Evolutionary conservation across 768 basidiomycete species (phyloP).

Genomic region (Pisolithus orientalis): DNA sequence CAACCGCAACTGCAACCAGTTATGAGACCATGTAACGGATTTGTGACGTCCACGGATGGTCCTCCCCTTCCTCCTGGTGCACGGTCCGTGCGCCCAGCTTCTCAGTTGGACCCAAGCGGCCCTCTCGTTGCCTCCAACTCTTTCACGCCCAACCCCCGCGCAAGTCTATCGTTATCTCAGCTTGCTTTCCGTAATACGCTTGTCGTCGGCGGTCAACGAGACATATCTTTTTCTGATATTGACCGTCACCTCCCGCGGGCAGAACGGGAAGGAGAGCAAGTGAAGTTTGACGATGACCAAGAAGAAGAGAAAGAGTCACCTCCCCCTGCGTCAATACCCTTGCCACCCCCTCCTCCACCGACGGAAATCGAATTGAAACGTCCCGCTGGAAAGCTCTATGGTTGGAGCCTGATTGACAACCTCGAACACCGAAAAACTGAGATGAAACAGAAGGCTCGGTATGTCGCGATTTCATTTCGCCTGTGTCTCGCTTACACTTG

Average conservation of each 20-base stretch:
- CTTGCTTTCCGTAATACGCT: slow-evolving; percentile 82
- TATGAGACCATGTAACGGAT: slow-evolving; percentile 44
- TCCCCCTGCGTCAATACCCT: slow-evolving; percentile 23
- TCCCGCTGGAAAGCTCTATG: slow-evolving; percentile 80
- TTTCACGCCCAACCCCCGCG: slow-evolving; percentile 73
- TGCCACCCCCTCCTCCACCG: slow-evolving; percentile 24
- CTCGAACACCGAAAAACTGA: slow-evolving; percentile 76
- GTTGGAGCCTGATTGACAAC: slow-evolving; percentile 86
- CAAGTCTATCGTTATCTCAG: slow-evolving; percentile 70
- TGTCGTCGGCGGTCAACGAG: slow-evolving; percentile 59
- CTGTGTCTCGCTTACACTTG: neutral
- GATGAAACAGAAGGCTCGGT: slow-evolving; percentile 84
- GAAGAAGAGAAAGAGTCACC: slow-evolving; percentile 32
- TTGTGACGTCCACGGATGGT: slow-evolving; percentile 60
- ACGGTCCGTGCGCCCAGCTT: slow-evolving; percentile 47
- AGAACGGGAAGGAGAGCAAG: slow-evolving; percentile 72
- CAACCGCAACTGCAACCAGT: slow-evolving; percentile 29
- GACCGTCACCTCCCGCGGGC: slow-evolving; percentile 63
- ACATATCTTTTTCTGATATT: slow-evolving; percentile 55
- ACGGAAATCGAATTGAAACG: slow-evolving; percentile 33
- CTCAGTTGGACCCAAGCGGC: slow-evolving; percentile 30
- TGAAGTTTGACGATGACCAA: slow-evolving; percentile 38
- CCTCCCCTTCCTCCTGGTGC: slow-evolving; percentile 76
- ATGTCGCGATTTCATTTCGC: slow-evolving; percentile 14
- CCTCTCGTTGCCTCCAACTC: slow-evolving; percentile 50